These are phyloP conservation scores for Colletotrichum filicis DNA, from an alignment of 2,329 filamentous ascomycete genomes.

Conservation along the genomic window DNA sequence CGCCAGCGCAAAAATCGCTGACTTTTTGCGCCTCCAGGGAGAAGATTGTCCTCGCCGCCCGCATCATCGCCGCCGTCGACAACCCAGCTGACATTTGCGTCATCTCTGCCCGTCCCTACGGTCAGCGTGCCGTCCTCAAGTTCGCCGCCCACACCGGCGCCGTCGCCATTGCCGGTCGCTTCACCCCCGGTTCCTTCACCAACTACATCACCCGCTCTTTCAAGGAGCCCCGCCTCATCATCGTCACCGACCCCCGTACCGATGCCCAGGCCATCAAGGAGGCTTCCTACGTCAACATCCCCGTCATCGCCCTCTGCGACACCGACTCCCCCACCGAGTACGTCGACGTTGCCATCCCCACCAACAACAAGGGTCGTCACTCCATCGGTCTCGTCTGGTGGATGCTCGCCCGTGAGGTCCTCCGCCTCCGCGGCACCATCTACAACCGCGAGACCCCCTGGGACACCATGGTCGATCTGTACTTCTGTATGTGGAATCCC, in stretches of 20 bases:
- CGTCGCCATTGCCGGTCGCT: slow-evolving; percentile 97
- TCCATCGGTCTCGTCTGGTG: slow-evolving; percentile 99
- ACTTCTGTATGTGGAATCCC: slow-evolving; percentile 80
- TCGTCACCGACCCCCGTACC: slow-evolving; percentile 99
- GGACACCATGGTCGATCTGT: slow-evolving; percentile 99
- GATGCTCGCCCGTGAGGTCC: slow-evolving; percentile 99
- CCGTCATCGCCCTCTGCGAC: slow-evolving; percentile 98
- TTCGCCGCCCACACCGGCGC: slow-evolving; percentile 99
- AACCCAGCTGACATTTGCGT: slow-evolving; percentile 99
- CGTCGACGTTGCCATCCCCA: slow-evolving; percentile 99
- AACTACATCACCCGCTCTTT: slow-evolving; percentile 99
- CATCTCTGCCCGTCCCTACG: slow-evolving; percentile 99
- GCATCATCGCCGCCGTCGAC: slow-evolving; percentile 98
- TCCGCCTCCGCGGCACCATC: slow-evolving; percentile 97
- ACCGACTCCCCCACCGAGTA: slow-evolving; percentile 99
- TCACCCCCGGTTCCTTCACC: slow-evolving; percentile 99
- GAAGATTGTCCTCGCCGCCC: slow-evolving; percentile 98
- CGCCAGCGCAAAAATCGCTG: slow-evolving; percentile 9
- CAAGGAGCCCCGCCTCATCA: slow-evolving; percentile 99
- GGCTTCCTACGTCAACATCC: slow-evolving; percentile 99
- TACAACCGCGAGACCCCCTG: slow-evolving; percentile 95
- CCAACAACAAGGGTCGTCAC: slow-evolving; percentile 99
- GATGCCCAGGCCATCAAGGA: slow-evolving; percentile 99
- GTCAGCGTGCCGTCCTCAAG: slow-evolving; percentile 99
- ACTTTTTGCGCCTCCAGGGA: slow-evolving; percentile 71